A percentile compares a stretch with the other conserved stretches of the same genome.
phyloP scores from a whole-genome alignment of 768 basidiomycete genomes.

The Favolaschia claudopus region DNA sequence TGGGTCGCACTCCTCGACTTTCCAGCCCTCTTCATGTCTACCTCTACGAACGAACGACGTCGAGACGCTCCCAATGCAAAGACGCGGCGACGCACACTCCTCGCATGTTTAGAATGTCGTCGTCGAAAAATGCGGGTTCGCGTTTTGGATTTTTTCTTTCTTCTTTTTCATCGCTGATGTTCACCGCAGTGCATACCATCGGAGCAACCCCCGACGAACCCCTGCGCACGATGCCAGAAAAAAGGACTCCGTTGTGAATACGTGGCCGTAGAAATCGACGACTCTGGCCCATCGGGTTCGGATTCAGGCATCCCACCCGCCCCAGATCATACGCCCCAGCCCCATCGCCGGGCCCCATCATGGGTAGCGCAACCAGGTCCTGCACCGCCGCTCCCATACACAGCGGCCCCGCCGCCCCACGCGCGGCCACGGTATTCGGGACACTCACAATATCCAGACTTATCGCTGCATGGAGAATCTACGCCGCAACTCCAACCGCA shows the following conservation, averaged over 20 bases:
- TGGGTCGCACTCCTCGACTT: too few relatives aligned
- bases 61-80: too few relatives aligned
- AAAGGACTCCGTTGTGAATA: neutral
- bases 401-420: neutral
- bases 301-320: too few relatives aligned
- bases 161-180: neutral
- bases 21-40: too few relatives aligned
- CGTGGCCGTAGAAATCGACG: neutral
- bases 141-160: fast-evolving
- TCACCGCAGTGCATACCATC: neutral
- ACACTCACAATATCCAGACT: too few relatives aligned
- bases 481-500: too few relatives aligned
- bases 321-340: too few relatives aligned
- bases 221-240: neutral
- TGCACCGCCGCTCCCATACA: neutral
- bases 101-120: neutral
- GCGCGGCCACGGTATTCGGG: neutral
- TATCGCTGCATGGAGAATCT: too few relatives aligned
- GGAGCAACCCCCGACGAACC: neutral
- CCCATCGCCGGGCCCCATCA: too few relatives aligned
- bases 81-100: too few relatives aligned
- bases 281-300: too few relatives aligned
- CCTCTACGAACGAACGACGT: too few relatives aligned
- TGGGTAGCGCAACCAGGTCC: neutral
- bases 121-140: neutral